These are phyloP conservation scores for Pythium chondricola DNA, from an alignment of 352 stramenopile species.

Conservation along the genomic window DNA sequence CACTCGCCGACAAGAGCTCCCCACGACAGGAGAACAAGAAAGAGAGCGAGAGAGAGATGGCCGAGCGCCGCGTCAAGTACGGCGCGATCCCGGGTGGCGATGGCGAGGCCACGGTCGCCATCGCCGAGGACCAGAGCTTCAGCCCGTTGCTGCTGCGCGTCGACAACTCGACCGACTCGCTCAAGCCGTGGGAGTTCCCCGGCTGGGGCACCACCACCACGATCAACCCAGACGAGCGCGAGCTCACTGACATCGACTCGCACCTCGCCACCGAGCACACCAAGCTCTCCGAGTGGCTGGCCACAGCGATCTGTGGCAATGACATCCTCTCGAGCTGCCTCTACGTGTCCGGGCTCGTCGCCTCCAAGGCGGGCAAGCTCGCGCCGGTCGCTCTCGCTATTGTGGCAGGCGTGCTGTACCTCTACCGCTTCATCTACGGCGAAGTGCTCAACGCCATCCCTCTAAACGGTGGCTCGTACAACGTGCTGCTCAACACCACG, in stretches of 20 bases:
- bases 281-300: slow-evolving; percentile 90
- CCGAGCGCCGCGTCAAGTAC: slow-evolving; percentile 38
- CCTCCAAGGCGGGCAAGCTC: slow-evolving; percentile 87
- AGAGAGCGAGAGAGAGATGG: slow-evolving; percentile 14
- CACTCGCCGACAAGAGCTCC: neutral
- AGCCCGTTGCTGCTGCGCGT: slow-evolving; percentile 69
- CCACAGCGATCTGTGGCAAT: slow-evolving; percentile 94
- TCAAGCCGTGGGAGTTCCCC: slow-evolving; percentile 83
- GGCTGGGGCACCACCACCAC: slow-evolving; percentile 70
- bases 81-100: slow-evolving; percentile 43
- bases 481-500: slow-evolving; percentile 94
- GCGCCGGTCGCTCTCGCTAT: slow-evolving; percentile 85
- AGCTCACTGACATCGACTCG: slow-evolving; percentile 69
- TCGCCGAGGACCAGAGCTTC: slow-evolving; percentile 37
- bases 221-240: slow-evolving; percentile 47
- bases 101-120: slow-evolving; percentile 24
- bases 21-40: neutral
- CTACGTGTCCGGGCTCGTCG: slow-evolving; percentile 84
- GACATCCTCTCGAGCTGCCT: slow-evolving; percentile 93
- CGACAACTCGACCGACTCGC: slow-evolving; percentile 57
- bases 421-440: slow-evolving; percentile 92
- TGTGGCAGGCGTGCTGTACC: slow-evolving; percentile 86
- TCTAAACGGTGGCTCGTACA: slow-evolving; percentile 95
- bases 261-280: slow-evolving; percentile 69
- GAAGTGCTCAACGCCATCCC: slow-evolving; percentile 92